phyloP scores from a whole-genome alignment of 2,329 filamentous ascomycete genomes.

The Fusarium sp. region DNA sequence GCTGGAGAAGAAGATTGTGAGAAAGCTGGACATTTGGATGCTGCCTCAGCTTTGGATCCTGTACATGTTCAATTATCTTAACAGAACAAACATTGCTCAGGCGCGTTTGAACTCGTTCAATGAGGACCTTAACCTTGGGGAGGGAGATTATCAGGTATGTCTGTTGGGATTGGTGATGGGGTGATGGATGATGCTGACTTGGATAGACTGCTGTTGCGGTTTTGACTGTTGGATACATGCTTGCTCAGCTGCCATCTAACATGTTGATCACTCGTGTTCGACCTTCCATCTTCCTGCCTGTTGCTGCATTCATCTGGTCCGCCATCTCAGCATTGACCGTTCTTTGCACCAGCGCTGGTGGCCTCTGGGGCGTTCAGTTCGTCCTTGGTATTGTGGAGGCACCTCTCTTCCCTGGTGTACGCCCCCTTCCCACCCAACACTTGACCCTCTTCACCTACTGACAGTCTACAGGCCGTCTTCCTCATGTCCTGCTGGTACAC shows the following conservation, averaged over 20 bases:
- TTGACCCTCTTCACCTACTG: accelerated
- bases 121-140: constrained; percentile 29
- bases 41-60: constrained; percentile 36
- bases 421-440: accelerated
- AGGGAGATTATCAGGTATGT: constrained; percentile 29
- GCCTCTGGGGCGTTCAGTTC: constrained; percentile 27
- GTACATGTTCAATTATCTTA: constrained; percentile 38
- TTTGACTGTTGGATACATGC: constrained; percentile 30
- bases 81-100: constrained; percentile 33
- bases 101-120: constrained; percentile 29
- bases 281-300: constrained; percentile 19
- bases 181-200: background rate
- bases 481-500: constrained; percentile 69
- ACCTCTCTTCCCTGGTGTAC: constrained; percentile 30
- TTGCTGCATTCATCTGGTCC: constrained; percentile 25
- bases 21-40: constrained; percentile 27
- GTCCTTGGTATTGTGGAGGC: constrained; percentile 30
- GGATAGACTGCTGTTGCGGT: constrained; percentile 26
- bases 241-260: constrained; percentile 30
- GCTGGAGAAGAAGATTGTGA: constrained; percentile 32
- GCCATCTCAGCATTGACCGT: constrained; percentile 23
- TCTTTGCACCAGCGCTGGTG: constrained; percentile 21
- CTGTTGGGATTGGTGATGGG: accelerated
- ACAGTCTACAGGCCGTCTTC: constrained; percentile 6
- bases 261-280: constrained; percentile 31